Conservation (phyloP, 164 flowering plant genomes). For the Protea cynaroides region DNA sequence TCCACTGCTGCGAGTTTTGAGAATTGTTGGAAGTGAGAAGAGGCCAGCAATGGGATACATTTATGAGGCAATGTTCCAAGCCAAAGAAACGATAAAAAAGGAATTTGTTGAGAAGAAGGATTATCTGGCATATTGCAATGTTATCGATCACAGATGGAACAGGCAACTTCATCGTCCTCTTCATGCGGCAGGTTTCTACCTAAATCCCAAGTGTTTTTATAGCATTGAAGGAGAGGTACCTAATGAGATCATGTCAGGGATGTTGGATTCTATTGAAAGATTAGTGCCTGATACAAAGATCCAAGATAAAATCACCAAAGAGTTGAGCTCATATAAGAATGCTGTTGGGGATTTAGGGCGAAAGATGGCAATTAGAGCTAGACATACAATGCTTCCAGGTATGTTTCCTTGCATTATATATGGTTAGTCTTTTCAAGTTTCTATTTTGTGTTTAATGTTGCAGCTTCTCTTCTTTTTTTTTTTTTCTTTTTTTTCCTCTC, state of each 20-base stretch:
- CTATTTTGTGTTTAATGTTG: neutral
- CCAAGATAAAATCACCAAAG: slow-evolving; percentile 79
- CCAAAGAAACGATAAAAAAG: slow-evolving; percentile 68
- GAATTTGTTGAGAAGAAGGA: slow-evolving; percentile 49
- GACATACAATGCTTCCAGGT: slow-evolving; percentile 72
- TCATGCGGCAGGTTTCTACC: slow-evolving; percentile 78
- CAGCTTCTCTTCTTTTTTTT: neutral
- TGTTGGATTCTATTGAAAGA: slow-evolving; percentile 81
- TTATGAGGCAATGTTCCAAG: slow-evolving; percentile 68
- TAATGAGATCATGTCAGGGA: slow-evolving; percentile 50
- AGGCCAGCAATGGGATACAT: slow-evolving; percentile 80
- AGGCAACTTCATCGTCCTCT: slow-evolving; percentile 55
- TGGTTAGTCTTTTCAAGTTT: neutral
- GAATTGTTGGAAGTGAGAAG: slow-evolving; percentile 47
- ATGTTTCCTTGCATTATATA: slow-evolving; percentile 16
- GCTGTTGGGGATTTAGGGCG: slow-evolving; percentile 84
- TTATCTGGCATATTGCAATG: slow-evolving; percentile 62
- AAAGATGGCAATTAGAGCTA: slow-evolving; percentile 79
- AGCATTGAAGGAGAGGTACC: slow-evolving; percentile 60
- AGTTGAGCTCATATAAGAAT: slow-evolving; percentile 60
- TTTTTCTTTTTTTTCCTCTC: neutral
- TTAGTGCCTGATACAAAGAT: slow-evolving; percentile 62
- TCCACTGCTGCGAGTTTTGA: slow-evolving; percentile 57
- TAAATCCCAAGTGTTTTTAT: slow-evolving; percentile 78
- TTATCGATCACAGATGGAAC: slow-evolving; percentile 76